Percentiles rank a stretch among this genome's conserved stretches.
phyloP scores from a whole-genome alignment of 2,329 filamentous ascomycete genomes.

The Ceratocystis lukuohia region DNA sequence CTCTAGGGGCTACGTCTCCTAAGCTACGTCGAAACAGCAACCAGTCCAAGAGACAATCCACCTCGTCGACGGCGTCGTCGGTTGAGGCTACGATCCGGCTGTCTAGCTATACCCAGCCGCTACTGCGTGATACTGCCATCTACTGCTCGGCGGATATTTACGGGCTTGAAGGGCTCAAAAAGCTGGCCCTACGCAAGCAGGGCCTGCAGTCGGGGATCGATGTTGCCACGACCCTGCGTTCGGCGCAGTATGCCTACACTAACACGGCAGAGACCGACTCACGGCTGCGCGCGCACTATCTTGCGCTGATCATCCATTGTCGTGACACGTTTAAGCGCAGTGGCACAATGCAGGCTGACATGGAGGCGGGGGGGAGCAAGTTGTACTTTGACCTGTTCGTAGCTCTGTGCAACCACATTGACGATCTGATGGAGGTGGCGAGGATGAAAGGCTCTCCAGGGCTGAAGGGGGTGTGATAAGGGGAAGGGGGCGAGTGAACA shows the following conservation, averaged over 20 bases:
- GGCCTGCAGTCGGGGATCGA: slow-evolving; percentile 86
- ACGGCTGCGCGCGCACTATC: slow-evolving; percentile 87
- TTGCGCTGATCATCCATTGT: slow-evolving; percentile 92
- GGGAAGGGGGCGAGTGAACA: background rate
- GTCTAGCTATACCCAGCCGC: slow-evolving; percentile 55
- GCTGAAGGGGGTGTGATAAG: slow-evolving; percentile 35
- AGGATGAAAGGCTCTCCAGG: slow-evolving; percentile 44
- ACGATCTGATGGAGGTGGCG: slow-evolving; percentile 83
- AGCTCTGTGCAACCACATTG: slow-evolving; percentile 94
- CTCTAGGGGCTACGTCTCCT: background rate
- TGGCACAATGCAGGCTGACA: slow-evolving; percentile 97
- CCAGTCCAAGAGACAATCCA: background rate
- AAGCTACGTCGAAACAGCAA: background rate
- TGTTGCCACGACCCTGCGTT: slow-evolving; percentile 79
- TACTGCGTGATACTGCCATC: slow-evolving; percentile 84
- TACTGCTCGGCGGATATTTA: slow-evolving; percentile 90
- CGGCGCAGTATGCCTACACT: slow-evolving; percentile 87
- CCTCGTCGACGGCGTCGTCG: background rate
- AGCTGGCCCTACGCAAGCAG: slow-evolving; percentile 83
- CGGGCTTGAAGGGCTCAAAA: slow-evolving; percentile 83
- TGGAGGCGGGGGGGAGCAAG: slow-evolving; percentile 81
- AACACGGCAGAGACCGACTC: slow-evolving; percentile 90
- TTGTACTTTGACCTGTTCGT: slow-evolving; percentile 98
- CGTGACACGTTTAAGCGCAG: slow-evolving; percentile 96
- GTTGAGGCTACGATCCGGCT: slow-evolving; percentile 64